Evolutionary conservation across 805 yeast genomes (phyloP), one percentile per base, ranked within the genome.

Genomic region (Suhomyces vadensis): DNA sequence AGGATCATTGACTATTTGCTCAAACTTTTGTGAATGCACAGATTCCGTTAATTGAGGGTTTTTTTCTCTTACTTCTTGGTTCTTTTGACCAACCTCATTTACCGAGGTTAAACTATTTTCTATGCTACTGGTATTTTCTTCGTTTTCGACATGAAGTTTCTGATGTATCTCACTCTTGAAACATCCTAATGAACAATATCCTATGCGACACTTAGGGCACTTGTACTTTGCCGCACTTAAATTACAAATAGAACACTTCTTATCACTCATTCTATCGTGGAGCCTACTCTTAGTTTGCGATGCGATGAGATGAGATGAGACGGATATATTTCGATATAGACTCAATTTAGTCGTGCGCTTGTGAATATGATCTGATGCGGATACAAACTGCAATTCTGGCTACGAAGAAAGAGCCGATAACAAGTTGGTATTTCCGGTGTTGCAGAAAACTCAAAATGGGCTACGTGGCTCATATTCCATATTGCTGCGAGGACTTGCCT

Each of bases 141-240:
- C 9, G 14, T 16, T 6, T 14, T 29, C 16, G 11, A 20, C 20
- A 16, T 29, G 33, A 14, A 13, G n/a, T 4, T 6, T 29, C 25
- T 39, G 47, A 50, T 75, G 80, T 2, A 46, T 37, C 10, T 60
- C 73, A 25, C 71, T 57, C 53, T 82, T 85, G 62, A 69, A 86
- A 53, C 95, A 87, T 2, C 44, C 54, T 5, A 87, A 53, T 0
- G 86, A 78, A 58, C 95, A 87, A 50, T 71, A 71, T 5, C 58
- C 72, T 46, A 60, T 44, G 3, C 38, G 17, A 48, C 87, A 82
- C 38, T 58, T 61, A 0, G 87, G 84, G 47, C 87, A 82, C 53
- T 72, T 77, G 62, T 82, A 82, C 51, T 77, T 77, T 20, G 80
- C 66, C 39, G 57, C 54, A 4, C 50, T 51, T 3, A 22, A 52